Base-by-base conservation (phyloP, 2,329 filamentous ascomycete species). In the Grosmannia clavigera region DNA sequence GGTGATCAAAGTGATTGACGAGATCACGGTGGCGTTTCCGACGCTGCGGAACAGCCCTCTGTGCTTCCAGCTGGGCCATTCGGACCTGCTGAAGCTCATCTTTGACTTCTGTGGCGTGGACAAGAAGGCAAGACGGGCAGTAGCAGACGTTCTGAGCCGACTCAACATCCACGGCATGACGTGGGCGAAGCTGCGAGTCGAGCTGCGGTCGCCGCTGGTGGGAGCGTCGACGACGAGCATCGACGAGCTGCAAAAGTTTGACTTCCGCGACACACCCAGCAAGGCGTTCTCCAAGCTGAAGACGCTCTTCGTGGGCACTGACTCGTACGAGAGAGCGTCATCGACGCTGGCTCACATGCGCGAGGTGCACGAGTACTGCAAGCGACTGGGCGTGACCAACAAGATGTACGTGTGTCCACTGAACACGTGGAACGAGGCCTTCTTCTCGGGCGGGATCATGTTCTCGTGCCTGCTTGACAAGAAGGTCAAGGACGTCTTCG, bases 381-480 rank as follows among this genome's bases (percentile, higher is more conserved):
- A 88, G 68, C 81, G 84, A 2, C 85, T 96, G 63, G 84, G 84
- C 0, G 80, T 97, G 1, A 80, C 80, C 59, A 85, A 84, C 56
- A 94, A 92, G 68, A 78, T 96, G 33, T 95, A 92, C 67, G 79
- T 97, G 65, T 89, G 85, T 64, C 92, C 92, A 0, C 78, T 99
- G 7, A 88, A 86, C 68, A 95, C 89, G 70, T 82, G 95, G 68
- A 95, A 95, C 68, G 92, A 96, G 69, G 88, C 86, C 60, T 96
- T 97, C 70, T 99, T 94, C 71, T 78, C 82, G 22, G 87, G 88
- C 1, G 92, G 92, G 9, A 78, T 97, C 33, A 77, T 97, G 52
- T 97, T 99, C 70, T 89, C 95, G 63, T 96, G 91, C 67, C 75
- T 96, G 2, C 90, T 92, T 64, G 92, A 97, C 70, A 85, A 82